Evolutionary conservation across 805 yeast species (phyloP), one percentile per base, ranked within the genome.

Genomic region (Lipomyces lipofer): DNA sequence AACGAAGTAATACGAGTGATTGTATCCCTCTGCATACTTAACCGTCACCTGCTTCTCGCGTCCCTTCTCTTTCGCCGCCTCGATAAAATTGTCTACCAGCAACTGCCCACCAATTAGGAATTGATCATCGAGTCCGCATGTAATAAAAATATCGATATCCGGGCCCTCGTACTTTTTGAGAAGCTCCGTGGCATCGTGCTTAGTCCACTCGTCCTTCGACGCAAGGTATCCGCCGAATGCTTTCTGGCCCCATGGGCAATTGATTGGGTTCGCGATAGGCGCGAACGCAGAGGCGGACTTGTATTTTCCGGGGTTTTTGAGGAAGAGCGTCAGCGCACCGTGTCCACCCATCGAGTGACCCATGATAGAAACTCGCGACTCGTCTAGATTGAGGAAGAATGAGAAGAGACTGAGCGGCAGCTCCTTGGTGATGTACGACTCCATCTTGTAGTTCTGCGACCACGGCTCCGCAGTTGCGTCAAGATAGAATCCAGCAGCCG

Each of bases 321-420:
- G 72, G 62, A 71, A 82, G n/a, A 83, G 75, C 56, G 85, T 73
- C 56, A 92, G 71, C 0, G 99, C 95, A 53, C 98, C 99, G 68
- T 80, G 88, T 0, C 99, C 99, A 47, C 99, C 99, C 98, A 94
- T 94, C 1, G 99, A 94, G 70, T 94, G 98, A 42, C 99, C 99
- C n/a, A 94, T 83, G 61, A 92, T 81, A 19, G 92, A 80, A 48
- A 83, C 78, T 38, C 79, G 84, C 36, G 72, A 68, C 24, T 64
- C 33, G 70, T 92, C 89, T 56, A 92, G 73, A 38, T 71, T 69
- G 29, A 59, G 47, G 51, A 69, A 72, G 49, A 73, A 68, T 28
- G 67, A 67, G 12, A 78, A 69, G 62, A 88, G 73, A 27, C 71
- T 71, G 22, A 72, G 71, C 35, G 85, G 84, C 56, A 92, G 76